Conservation (phyloP, 2,329 filamentous ascomycete species). For the Boeremia exigua region DNA sequence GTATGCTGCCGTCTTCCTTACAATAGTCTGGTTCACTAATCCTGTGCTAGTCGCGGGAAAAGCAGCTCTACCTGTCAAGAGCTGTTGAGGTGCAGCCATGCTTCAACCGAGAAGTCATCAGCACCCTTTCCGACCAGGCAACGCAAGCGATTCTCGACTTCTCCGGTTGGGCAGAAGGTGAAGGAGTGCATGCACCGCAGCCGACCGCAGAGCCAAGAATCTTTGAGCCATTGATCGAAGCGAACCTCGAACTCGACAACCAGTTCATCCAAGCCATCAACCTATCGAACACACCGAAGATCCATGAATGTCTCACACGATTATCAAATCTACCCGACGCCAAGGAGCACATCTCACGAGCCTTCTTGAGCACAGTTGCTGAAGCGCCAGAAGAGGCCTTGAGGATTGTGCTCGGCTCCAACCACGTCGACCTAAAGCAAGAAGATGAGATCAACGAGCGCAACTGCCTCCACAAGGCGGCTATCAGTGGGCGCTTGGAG, state of each 20-base stretch:
- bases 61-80: constrained; percentile 93
- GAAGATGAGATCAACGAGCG: constrained; percentile 98
- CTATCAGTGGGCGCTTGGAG: constrained; percentile 85
- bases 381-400: constrained; percentile 82
- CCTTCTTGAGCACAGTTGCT: constrained; percentile 87
- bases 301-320: constrained; percentile 81
- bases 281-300: constrained; percentile 75
- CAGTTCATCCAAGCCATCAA: constrained; percentile 87
- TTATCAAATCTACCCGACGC: constrained; percentile 67
- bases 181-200: constrained; percentile 76
- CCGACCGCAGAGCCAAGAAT: constrained; percentile 38
- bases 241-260: constrained; percentile 88
- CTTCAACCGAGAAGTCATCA: constrained; percentile 97
- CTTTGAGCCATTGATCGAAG: constrained; percentile 55
- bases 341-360: constrained; percentile 81
- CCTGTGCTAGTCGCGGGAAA: constrained; percentile 77
- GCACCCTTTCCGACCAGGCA: constrained; percentile 93
- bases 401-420: constrained; percentile 77
- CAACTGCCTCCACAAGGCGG: constrained; percentile 95
- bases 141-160: constrained; percentile 95
- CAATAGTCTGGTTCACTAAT: constrained; percentile 41
- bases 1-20: constrained; percentile 49
- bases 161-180: constrained; percentile 95
- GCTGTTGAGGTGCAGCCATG: constrained; percentile 98
- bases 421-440: constrained; percentile 85